A percentile compares a stretch with the other conserved stretches of the same genome.
Conservation (phyloP, 192 early-diverging fungal species). For the Ambispora gerdemannii region DNA sequence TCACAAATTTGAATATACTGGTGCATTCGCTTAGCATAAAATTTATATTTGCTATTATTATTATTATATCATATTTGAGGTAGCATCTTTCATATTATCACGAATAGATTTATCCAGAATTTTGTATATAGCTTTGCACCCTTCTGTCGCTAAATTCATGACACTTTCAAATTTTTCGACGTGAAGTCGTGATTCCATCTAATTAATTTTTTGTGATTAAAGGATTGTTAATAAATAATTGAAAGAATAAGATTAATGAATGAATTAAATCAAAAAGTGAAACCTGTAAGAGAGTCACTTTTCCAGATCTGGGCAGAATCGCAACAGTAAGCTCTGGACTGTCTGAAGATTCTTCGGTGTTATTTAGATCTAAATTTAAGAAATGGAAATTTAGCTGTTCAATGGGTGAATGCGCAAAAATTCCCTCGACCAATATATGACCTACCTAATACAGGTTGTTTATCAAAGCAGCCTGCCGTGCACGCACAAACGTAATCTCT, state of each 20-base stretch:
- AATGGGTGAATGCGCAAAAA: not conserved
- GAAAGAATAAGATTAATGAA: too few relatives aligned
- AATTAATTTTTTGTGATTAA: too few relatives aligned
- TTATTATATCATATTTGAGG: conserved; percentile 33
- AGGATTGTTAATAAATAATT: too few relatives aligned
- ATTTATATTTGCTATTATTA: too few relatives aligned
- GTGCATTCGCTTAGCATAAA: too few relatives aligned
- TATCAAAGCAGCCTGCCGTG: conserved; percentile 80
- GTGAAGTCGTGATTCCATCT: conserved; percentile 88
- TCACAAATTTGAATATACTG: too few relatives aligned
- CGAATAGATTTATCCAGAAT: conserved; percentile 62
- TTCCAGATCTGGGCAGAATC: conserved; percentile 74
- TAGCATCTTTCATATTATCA: conserved; percentile 46
- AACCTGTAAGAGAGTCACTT: conserved; percentile 76
- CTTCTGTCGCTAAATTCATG: conserved; percentile 61
- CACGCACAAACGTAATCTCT: conserved; percentile 83
- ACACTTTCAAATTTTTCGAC: conserved; percentile 72
- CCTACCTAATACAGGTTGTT: conserved; percentile 65
- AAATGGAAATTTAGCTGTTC: not conserved
- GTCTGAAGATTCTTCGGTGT: conserved; percentile 83
- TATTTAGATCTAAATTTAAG: conserved; percentile 77
- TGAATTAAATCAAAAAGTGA: too few relatives aligned
- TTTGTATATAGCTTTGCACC: conserved; percentile 62
- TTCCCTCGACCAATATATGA: not conserved
- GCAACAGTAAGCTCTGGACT: conserved; percentile 88